Percentiles rank a stretch among this genome's conserved stretches.
These are phyloP conservation scores for Botryobasidium botryosum DNA, from an alignment of 768 basidiomycete species.

Conservation along the genomic window DNA sequence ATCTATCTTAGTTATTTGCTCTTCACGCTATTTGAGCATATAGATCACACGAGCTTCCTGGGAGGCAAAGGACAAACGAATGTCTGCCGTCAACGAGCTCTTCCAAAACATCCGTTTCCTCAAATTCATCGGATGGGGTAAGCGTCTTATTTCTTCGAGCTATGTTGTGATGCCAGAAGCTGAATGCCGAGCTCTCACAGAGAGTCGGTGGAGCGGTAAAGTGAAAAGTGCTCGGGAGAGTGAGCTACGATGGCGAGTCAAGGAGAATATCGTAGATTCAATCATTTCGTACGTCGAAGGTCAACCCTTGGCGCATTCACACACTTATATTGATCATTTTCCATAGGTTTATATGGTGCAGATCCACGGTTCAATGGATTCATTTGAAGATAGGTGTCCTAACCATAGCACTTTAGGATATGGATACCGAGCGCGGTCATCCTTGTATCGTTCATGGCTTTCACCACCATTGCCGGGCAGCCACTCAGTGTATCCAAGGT, in stretches of 20 bases:
- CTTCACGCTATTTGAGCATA: constrained; percentile 1
- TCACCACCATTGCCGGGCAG: constrained; percentile 46
- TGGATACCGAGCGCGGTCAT: constrained; percentile 61
- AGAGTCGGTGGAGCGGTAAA: constrained; percentile 42
- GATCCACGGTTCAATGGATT: constrained; percentile 18
- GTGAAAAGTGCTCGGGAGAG: constrained; percentile 36
- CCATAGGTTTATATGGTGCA: constrained; percentile 15
- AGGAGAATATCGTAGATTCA: constrained; percentile 28
- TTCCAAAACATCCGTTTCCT: constrained; percentile 58
- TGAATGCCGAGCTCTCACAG: constrained; percentile 19
- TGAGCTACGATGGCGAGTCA: constrained; percentile 53
- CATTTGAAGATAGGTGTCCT: not conserved
- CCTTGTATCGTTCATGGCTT: constrained; percentile 41
- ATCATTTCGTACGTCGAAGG: not conserved
- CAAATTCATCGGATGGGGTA: constrained; percentile 66
- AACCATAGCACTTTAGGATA: constrained; percentile 26
- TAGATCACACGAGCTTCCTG: constrained; percentile 2
- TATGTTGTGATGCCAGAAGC: not conserved
- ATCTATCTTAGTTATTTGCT: not conserved
- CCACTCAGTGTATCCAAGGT: constrained; percentile 62
- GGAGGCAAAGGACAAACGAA: constrained; percentile 43
- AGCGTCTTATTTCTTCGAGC: constrained; percentile 11
- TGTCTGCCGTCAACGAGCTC: constrained; percentile 58
- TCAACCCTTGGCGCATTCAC: not conserved
- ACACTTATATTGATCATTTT: constrained; percentile 21